These are phyloP conservation scores for Solanum chilense DNA, from an alignment of 257 asterid genomes.

Conservation along the genomic window DNA sequence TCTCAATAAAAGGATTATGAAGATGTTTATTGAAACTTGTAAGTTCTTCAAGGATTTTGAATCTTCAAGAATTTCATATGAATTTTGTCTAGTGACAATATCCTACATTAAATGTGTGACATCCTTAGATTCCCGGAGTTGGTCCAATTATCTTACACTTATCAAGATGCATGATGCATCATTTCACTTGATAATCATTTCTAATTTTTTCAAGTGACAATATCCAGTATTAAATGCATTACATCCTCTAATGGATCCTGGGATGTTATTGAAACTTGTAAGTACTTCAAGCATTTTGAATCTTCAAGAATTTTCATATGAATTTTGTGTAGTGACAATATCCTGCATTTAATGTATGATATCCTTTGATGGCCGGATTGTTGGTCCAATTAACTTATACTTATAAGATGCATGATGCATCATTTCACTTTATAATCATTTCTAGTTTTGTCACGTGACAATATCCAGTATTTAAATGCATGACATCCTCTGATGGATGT, in stretches of 20 bases:
- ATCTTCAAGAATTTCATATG: neutral
- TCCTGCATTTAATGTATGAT: neutral
- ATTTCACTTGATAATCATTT: too few species aligned
- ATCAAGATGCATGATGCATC: neutral
- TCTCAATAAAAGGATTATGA: neutral
- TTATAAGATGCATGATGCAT: neutral
- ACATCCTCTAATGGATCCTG: too few species aligned
- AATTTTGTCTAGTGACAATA: neutral
- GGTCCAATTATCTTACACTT: neutral
- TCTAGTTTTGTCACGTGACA: neutral
- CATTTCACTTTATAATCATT: too few species aligned
- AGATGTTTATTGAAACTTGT: too few species aligned
- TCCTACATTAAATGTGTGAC: neutral
- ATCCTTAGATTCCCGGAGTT: neutral
- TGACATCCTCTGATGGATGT: neutral
- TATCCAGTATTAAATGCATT: too few species aligned
- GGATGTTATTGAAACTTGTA: too few species aligned
- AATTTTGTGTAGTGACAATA: too few species aligned
- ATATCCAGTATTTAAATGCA: too few species aligned
- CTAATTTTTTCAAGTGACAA: too few species aligned
- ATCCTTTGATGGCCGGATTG: neutral
- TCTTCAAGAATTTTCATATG: neutral
- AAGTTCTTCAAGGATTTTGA: neutral
- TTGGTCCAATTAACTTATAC: neutral
- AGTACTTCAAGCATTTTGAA: neutral